These are phyloP conservation scores for Cystobasidium tubakii DNA, from an alignment of 768 basidiomycete genomes.

Conservation along the genomic window DNA sequence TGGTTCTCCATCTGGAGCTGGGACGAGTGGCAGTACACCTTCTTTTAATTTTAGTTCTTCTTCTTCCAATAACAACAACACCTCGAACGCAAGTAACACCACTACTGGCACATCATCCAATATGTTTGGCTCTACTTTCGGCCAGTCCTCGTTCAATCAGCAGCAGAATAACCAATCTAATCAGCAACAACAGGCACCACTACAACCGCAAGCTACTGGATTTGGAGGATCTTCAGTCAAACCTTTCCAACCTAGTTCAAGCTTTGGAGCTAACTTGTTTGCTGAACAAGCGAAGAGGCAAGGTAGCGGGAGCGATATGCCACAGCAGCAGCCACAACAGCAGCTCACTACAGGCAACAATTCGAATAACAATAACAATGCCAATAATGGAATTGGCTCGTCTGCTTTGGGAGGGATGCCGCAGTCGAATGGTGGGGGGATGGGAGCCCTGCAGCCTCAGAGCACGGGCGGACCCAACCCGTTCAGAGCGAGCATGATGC, in stretches of 20 bases:
- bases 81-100: background rate
- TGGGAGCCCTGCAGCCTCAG: background rate
- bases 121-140: constrained; percentile 33
- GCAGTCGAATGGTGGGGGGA: background rate
- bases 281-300: constrained; percentile 24
- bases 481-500: constrained; percentile 1
- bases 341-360: background rate
- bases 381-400: background rate
- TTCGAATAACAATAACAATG: background rate
- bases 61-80: constrained; percentile 5
- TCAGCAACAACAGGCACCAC: background rate
- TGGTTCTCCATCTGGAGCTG: background rate
- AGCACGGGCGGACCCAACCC: background rate
- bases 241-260: constrained; percentile 45
- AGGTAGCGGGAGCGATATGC: background rate
- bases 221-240: constrained; percentile 40
- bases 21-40: constrained; percentile 9
- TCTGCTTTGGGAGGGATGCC: background rate
- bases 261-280: constrained; percentile 43
- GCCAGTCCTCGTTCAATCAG: background rate
- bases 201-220: constrained; percentile 36
- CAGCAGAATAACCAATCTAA: background rate
- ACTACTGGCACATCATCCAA: constrained; percentile 7
- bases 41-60: constrained; percentile 24
- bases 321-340: constrained; percentile 6